A percentile compares a stretch with the other conserved stretches of the same genome.
Conservation (phyloP, 257 asterid genomes). For the Thymus mandschuricus region DNA sequence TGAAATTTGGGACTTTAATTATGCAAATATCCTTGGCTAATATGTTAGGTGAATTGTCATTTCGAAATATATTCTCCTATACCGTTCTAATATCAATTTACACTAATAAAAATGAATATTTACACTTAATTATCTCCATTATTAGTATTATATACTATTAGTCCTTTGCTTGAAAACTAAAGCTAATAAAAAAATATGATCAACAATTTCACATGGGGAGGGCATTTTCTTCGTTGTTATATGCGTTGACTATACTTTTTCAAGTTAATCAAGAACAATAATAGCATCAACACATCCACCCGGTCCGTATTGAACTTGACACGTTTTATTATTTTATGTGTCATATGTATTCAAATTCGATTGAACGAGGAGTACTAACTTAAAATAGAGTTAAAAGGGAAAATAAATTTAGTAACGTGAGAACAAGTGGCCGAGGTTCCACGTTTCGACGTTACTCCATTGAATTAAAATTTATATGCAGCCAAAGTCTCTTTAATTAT, state of each 20-base stretch:
- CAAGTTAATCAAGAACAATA: neutral
- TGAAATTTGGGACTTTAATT: neutral
- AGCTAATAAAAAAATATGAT: neutral
- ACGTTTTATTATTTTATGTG: too few species aligned
- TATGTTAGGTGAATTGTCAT: conserved; percentile 1
- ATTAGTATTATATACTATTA: too few species aligned
- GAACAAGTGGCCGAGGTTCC: conserved; percentile 34
- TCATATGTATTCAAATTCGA: too few species aligned
- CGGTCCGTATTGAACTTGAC: too few species aligned
- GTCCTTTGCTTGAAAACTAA: neutral
- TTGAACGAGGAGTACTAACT: too few species aligned
- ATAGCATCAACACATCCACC: neutral
- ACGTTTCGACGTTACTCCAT: conserved; percentile 37
- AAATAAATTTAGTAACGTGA: conserved; percentile 29
- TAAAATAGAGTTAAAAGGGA: neutral
- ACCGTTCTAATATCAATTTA: neutral
- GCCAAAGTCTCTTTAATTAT: neutral
- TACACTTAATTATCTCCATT: neutral
- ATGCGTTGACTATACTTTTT: conserved; percentile 31
- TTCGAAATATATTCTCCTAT: neutral
- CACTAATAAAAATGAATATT: neutral
- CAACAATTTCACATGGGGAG: conserved; percentile 17
- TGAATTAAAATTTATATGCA: conserved; percentile 18
- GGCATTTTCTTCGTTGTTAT: conserved; percentile 26
- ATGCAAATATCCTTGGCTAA: neutral